Evolutionary conservation across 345 rosid species (phyloP), one percentile per base, ranked within the genome.

Genomic region (Eucalyptus lansdowneana): DNA sequence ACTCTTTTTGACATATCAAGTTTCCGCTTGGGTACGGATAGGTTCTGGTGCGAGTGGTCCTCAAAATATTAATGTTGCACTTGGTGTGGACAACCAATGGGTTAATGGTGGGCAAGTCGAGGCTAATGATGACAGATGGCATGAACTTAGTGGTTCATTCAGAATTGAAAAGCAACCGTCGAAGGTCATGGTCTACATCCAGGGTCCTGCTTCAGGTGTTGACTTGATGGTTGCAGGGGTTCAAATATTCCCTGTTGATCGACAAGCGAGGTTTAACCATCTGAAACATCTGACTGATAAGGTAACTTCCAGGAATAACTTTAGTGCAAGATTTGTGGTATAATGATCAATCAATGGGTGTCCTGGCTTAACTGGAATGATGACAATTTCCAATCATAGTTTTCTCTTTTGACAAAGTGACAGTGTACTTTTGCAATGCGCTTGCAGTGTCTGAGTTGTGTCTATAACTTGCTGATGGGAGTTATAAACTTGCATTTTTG

Each of bases 31-130:
- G 99, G 98, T 95, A 67, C 94, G 92, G 94, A 92, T 95, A 50
- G 97, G 94, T 89, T 93, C 97, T 21, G 95, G 95, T 50, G 90
- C 94, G 34, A 93, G 85, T 31, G 92, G 95, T 89, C 95, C 98
- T 40, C 99, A 97, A 90, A 97, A 94, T 91, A 94, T 97, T 89
- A 97, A 97, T 47, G 94, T 97, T 40, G 99, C 99, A 29, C 94
- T 97, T 89, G 92, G 98, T 88, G 98, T 97, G 72, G 99, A 97
- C 90, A 89, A 34, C 90, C 98, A 97, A 76, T 97, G 99, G 99
- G 97, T 97, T 51, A 97, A 97, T 60, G 99, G 99, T 9, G 99
- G 99, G 89, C 98, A 97, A 89, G 96, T 91, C 8, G 98, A 96
- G 91, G 92, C 95, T 53, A 94, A 89, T 21, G 96, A 96, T 80